phyloP scores from a whole-genome alignment of 441 rosid genomes.

The Biscutella auriculata region DNA sequence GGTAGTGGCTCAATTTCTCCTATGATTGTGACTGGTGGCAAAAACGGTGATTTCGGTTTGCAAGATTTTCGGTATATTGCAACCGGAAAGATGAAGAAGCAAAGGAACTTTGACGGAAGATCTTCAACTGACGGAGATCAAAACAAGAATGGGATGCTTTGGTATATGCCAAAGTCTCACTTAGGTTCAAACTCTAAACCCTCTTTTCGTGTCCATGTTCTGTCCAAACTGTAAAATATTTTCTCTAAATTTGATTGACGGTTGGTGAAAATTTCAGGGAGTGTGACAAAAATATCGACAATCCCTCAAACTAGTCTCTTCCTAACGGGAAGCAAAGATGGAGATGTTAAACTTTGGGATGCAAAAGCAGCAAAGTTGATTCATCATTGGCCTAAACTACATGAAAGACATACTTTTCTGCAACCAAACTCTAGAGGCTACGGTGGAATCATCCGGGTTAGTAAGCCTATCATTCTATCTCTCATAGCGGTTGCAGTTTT shows the following conservation, averaged over 20 bases:
- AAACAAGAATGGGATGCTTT: conserved; percentile 77
- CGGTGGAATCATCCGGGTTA: conserved; percentile 85
- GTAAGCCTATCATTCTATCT: not conserved
- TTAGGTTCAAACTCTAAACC: conserved; percentile 36
- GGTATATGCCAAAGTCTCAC: conserved; percentile 98
- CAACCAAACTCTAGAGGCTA: conserved; percentile 84
- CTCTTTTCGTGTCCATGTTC: not conserved
- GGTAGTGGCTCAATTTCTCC: conserved; percentile 93
- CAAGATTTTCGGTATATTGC: conserved; percentile 93
- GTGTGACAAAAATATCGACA: conserved; percentile 70
- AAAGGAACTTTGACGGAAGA: conserved; percentile 36
- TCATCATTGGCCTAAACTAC: conserved; percentile 85
- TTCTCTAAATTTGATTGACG: conserved; percentile 9
- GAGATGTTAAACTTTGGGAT: conserved; percentile 96
- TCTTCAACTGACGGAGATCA: conserved; percentile 40
- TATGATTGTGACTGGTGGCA: conserved; percentile 85
- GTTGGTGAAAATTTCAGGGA: conserved; percentile 40
- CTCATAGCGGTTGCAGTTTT: not conserved
- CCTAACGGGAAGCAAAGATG: conserved; percentile 95
- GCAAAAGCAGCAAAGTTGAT: conserved; percentile 70
- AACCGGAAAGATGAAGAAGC: conserved; percentile 72
- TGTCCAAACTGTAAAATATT: not conserved
- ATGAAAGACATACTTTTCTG: conserved; percentile 75
- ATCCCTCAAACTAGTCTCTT: conserved; percentile 81
- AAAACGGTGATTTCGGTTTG: conserved; percentile 80